These are phyloP conservation scores for Nymphaea colorata DNA, from an alignment of 164 flowering plant species.

Conservation along the genomic window DNA sequence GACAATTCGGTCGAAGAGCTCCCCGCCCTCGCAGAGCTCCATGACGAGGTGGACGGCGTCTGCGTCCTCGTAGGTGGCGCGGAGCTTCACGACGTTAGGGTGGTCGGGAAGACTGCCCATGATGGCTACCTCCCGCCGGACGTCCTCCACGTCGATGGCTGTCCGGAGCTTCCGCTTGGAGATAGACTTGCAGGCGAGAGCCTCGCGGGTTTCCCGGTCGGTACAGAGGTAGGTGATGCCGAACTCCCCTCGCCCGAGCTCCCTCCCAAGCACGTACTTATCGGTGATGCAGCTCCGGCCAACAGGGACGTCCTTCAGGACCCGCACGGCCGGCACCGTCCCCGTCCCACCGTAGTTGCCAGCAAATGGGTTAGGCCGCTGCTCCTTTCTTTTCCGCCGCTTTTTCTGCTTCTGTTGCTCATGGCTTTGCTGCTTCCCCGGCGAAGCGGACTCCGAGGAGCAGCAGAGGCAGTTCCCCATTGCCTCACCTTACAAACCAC, in stretches of 20 bases:
- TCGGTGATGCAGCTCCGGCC: slow-evolving; percentile 52
- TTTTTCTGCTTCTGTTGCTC: neutral
- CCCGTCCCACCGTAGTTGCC: slow-evolving; percentile 12
- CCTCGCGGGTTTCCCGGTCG: slow-evolving; percentile 54
- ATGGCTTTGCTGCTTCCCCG: neutral
- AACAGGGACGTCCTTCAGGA: slow-evolving; percentile 56
- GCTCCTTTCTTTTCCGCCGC: slow-evolving; percentile 9
- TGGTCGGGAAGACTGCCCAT: slow-evolving; percentile 83
- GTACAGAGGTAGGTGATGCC: slow-evolving; percentile 90
- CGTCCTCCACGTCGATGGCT: slow-evolving; percentile 82
- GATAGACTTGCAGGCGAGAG: slow-evolving; percentile 84
- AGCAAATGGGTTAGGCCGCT: slow-evolving; percentile 50
- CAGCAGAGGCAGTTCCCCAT: neutral
- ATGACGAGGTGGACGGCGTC: slow-evolving; percentile 86
- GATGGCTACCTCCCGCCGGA: slow-evolving; percentile 79
- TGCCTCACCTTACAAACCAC: neutral
- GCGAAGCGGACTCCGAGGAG: neutral
- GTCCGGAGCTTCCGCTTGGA: slow-evolving; percentile 85
- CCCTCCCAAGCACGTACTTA: slow-evolving; percentile 78
- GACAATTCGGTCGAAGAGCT: slow-evolving; percentile 87
- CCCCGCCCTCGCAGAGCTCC: slow-evolving; percentile 99
- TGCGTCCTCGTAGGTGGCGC: slow-evolving; percentile 78
- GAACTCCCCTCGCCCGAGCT: slow-evolving; percentile 94
- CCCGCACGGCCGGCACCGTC: slow-evolving; percentile 45
- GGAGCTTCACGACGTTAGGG: slow-evolving; percentile 56